Evolutionary conservation across 2,329 filamentous ascomycete species (phyloP).

Genomic region (Cytospora piceicola): DNA sequence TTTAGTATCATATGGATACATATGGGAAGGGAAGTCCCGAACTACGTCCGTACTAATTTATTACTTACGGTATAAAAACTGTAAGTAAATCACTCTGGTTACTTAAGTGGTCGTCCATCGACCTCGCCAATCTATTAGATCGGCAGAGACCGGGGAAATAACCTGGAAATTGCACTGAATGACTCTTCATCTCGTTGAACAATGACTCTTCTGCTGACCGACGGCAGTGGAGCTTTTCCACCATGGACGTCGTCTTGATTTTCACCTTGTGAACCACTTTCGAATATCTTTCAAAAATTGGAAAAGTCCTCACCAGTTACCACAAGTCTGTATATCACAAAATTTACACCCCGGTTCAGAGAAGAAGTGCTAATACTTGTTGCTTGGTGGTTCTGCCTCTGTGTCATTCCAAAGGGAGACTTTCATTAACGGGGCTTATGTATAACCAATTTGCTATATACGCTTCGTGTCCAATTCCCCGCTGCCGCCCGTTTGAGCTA

Average conservation of each 20-base stretch:
- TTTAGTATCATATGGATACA: no score
- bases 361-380: neutral
- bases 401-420: neutral
- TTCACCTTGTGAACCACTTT: neutral
- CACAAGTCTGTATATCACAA: neutral
- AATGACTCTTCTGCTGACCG: neutral
- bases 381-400: neutral
- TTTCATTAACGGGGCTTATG: neutral
- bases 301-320: neutral
- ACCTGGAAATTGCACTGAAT: neutral
- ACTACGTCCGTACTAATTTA: neutral
- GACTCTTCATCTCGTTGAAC: neutral
- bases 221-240: neutral
- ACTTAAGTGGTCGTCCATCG: neutral
- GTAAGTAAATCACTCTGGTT: no score
- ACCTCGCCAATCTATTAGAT: slow-evolving; percentile 1
- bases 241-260: neutral
- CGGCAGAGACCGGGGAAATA: neutral
- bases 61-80: no score
- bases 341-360: neutral
- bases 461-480: neutral
- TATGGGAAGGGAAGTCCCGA: neutral
- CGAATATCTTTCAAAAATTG: neutral
- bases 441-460: neutral
- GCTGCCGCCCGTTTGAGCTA: neutral